Base-by-base conservation (phyloP, 139 green algal species). In the Gonium pectorale region DNA sequence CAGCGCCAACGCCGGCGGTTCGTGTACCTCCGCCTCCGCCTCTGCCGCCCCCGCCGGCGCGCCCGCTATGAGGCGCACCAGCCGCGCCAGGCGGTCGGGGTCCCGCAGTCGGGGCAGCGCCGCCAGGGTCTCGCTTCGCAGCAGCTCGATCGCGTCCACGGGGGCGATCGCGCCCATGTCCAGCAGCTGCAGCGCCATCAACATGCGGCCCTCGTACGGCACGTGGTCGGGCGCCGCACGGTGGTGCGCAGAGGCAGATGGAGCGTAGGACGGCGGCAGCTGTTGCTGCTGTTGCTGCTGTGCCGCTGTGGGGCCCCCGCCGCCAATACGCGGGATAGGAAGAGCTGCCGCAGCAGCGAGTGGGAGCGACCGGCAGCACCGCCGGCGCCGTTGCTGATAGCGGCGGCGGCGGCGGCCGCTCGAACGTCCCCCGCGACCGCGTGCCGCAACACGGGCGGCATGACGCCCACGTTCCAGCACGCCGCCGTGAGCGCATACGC, bases 181-280 rank as follows among this genome's bases (percentile, higher is more conserved):
- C 37, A 81, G 73, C 54, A 69, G 38, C 54, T 56, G 37, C 9
- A 69, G 24, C 26, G 73, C 37, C 54, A 81, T 54, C 54, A 70
- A 56, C 73, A 69, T 69, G 27, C 73, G 73, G n/a, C 73, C 54
- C 37, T 69, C 54, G 73, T 52, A 81, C 54, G 73, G 56, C 52
- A 81, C 51, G 27, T 64, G 46, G 2, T 9, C 68, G n/a, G 56
- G 46, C 46, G n/a, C 13, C 49, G 46, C n/a, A n/a, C n/a, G n/a
- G n/a, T n/a, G n/a, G n/a, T n/a, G n/a, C n/a, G n/a, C n/a, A n/a
- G n/a, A n/a, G n/a, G n/a, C n/a, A n/a, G n/a, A n/a, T n/a, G n/a
- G n/a, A n/a, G n/a, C n/a, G n/a, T n/a, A n/a, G 62, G 9, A 9
- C 62, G 56, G 49, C 49, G 13, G 49, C 49, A 26, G 49, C 49